Percentiles rank a stretch among this genome's conserved stretches.
These are phyloP conservation scores for Nemania bipapillata DNA, from an alignment of 2,329 filamentous ascomycete species.

Conservation along the genomic window DNA sequence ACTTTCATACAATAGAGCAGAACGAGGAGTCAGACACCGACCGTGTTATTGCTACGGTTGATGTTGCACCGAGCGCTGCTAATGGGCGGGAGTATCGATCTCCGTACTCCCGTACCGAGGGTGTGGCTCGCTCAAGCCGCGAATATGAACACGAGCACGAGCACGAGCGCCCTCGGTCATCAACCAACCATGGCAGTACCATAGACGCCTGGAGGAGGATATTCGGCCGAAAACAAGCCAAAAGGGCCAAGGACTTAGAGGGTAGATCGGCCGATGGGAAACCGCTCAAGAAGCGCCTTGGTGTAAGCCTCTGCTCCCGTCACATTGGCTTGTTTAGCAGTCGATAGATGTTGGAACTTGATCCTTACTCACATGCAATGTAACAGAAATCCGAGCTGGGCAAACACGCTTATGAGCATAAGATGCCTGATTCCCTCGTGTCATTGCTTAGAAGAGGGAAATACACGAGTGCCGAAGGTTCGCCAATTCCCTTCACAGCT, in stretches of 20 bases:
- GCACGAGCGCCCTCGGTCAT: conserved; percentile 7
- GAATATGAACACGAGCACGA: conserved; percentile 4
- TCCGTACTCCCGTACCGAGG: conserved; percentile 33
- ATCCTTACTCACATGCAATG: neutral
- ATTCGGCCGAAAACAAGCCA: conserved; percentile 40
- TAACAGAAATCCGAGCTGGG: conserved; percentile 71
- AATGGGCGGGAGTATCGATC: conserved; percentile 35
- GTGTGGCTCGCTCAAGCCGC: conserved; percentile 18
- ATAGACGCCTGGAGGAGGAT: conserved; percentile 50
- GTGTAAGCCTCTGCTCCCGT: conserved; percentile 29
- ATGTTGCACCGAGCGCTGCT: neutral
- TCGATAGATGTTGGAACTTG: neutral
- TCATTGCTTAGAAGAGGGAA: conserved; percentile 70
- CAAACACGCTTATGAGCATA: conserved; percentile 75
- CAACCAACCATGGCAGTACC: conserved; percentile 37
- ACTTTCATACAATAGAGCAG: conserved; percentile 66
- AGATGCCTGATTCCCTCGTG: conserved; percentile 77
- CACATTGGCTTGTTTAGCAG: neutral
- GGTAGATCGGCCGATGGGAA: conserved; percentile 6
- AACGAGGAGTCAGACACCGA: conserved; percentile 52
- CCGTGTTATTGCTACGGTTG: conserved; percentile 14
- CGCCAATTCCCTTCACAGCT: conserved; percentile 24
- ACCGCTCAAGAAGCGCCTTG: conserved; percentile 31
- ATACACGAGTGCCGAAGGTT: conserved; percentile 65
- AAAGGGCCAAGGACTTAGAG: conserved; percentile 7